phyloP scores from a whole-genome alignment of 257 asterid genomes.

The Capsicum pubescens region DNA sequence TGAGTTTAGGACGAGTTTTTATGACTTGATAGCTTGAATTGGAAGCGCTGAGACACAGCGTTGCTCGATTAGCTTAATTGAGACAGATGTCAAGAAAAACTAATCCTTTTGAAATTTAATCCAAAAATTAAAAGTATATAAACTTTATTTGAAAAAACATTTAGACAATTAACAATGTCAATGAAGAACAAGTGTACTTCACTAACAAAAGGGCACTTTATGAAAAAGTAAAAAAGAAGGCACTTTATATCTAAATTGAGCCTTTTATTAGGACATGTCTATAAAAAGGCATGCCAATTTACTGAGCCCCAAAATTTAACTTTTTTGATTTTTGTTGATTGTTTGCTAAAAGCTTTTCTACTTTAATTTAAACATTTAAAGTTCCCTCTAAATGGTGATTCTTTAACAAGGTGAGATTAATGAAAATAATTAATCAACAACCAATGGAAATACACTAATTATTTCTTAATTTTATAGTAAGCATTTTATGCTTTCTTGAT shows the following conservation, averaged over 20 bases:
- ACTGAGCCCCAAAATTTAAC: neutral
- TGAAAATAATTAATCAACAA: neutral
- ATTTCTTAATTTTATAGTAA: neutral
- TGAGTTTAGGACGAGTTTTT: too few relatives aligned
- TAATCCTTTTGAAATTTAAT: too few relatives aligned
- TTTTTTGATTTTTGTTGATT: neutral
- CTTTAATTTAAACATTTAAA: neutral
- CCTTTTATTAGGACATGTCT: neutral
- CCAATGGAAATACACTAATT: neutral
- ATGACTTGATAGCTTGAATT: too few relatives aligned
- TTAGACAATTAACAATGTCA: neutral
- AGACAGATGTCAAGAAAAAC: too few relatives aligned
- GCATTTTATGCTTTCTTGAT: neutral
- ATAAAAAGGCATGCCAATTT: neutral
- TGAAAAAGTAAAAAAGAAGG: neutral
- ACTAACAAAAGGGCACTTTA: neutral
- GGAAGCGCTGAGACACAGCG: too few relatives aligned
- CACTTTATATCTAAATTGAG: neutral
- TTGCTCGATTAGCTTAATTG: too few relatives aligned
- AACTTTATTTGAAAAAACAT: neutral
- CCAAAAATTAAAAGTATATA: neutral
- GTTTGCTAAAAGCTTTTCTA: neutral
- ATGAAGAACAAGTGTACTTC: neutral
- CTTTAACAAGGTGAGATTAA: neutral
- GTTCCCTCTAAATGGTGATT: neutral